phyloP scores from a whole-genome alignment of 2,329 filamentous ascomycete genomes.

The Didymella sp. region DNA sequence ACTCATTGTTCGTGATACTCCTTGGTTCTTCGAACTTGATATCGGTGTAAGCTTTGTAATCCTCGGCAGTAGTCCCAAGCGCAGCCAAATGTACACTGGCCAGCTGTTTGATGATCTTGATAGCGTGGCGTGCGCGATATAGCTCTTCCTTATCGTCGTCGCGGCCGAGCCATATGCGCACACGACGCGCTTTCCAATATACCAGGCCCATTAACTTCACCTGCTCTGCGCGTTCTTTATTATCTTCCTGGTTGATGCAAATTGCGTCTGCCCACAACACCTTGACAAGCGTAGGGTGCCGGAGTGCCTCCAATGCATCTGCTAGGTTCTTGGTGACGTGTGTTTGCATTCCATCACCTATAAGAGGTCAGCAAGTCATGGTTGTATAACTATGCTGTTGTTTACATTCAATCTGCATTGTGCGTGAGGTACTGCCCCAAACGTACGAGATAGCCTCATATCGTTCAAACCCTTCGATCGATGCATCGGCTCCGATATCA shows the following conservation, averaged over 20 bases:
- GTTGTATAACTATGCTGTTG: not conserved
- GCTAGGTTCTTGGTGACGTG: constrained; percentile 1
- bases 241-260: constrained; percentile 25
- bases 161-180: constrained; percentile 9
- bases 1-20: not conserved
- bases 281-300: not conserved
- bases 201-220: constrained; percentile 23
- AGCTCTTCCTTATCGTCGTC: not conserved
- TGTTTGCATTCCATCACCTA: not conserved
- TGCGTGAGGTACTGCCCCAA: constrained; percentile 3
- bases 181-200: constrained; percentile 11
- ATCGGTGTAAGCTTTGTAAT: not conserved
- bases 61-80: not conserved
- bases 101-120: not conserved
- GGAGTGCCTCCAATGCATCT: constrained; percentile 4
- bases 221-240: constrained; percentile 11
- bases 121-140: not conserved
- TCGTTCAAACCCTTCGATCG: not conserved
- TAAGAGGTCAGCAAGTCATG: not conserved
- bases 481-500: not conserved
- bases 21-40: not conserved
- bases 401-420: not conserved
- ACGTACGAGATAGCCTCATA: constrained; percentile 15
- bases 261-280: constrained; percentile 22
- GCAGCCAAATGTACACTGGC: not conserved